Base-by-base conservation (phyloP, 2,329 filamentous ascomycete genomes). In the Thielaviopsis euricoi region DNA sequence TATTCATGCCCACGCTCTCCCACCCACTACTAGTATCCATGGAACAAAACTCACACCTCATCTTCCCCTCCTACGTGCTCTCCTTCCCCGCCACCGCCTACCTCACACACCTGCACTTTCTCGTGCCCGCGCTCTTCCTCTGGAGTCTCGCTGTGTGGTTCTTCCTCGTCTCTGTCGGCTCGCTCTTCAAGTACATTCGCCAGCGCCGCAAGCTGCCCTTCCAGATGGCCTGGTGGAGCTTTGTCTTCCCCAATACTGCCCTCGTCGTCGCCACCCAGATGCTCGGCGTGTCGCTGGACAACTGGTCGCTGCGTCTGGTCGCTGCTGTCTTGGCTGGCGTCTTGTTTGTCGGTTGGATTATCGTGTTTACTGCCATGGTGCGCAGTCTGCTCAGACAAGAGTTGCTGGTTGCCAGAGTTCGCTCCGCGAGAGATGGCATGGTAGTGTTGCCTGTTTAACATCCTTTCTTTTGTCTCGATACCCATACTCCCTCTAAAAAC, bases 141-240 rank as follows among this genome's bases (percentile, higher is more conserved):
- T 93, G 87, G 85, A 87, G 82, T 0, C 71, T 93, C n/a, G 84
- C 86, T 25, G 70, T 89, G 26, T 93, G 87, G 83, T 93, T 91
- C 72, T 91, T 91, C 68, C 73, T 91, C 59, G 82, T 93, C 12
- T 85, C 82, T 1, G 78, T 87, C n/a, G 84, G 86, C 1, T 86
- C 86, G 1, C 78, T 91, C 60, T 85, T 78, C 76, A 85, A 82
- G 29, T 83, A 85, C 55, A 73, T 83, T 21, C 72, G 75, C 0
- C 67, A 71, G 1, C 72, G 77, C 12, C 76, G 77, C 43, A 78
- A 75, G 60, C 80, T 89, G 73, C 77, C 81, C 3, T 93, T 90
- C 65, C 83, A 86, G 19, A 90, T 93, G 86, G 87, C 83, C 1
- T 94, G 87, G 83, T 93, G 85, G 70, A 87, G 82, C 3, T 91